Percentiles rank a stretch among this genome's conserved stretches.
phyloP scores from a whole-genome alignment of 2,329 filamentous ascomycete genomes.

The Alternaria sp. region DNA sequence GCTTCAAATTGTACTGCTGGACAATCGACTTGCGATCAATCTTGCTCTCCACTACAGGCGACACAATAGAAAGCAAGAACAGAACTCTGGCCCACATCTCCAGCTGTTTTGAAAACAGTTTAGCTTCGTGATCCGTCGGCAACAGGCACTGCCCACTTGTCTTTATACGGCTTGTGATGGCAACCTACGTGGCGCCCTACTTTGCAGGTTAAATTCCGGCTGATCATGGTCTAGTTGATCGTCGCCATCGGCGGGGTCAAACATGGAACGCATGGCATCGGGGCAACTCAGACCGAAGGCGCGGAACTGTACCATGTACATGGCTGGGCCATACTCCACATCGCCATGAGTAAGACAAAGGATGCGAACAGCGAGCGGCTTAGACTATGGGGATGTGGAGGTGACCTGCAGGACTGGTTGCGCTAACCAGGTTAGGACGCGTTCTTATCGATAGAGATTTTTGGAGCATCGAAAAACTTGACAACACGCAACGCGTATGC shows the following conservation, averaged over 20 bases:
- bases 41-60: slow-evolving; percentile 18
- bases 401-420: neutral
- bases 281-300: slow-evolving; percentile 25
- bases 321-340: neutral
- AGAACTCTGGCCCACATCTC: slow-evolving; percentile 10
- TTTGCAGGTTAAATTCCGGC: slow-evolving; percentile 37
- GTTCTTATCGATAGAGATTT: slow-evolving; percentile 39
- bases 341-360: neutral
- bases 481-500: slow-evolving; percentile 10
- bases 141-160: slow-evolving; percentile 6
- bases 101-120: slow-evolving; percentile 17
- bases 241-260: slow-evolving; percentile 30
- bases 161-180: slow-evolving; percentile 12
- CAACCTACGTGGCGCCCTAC: slow-evolving; percentile 15
- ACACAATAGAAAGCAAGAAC: slow-evolving; percentile 12
- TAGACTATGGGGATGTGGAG: slow-evolving; percentile 10
- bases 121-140: slow-evolving; percentile 5
- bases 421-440: slow-evolving; percentile 10
- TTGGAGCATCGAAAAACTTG: slow-evolving; percentile 29
- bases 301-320: neutral
- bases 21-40: slow-evolving; percentile 46
- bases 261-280: slow-evolving; percentile 20
- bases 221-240: slow-evolving; percentile 29
- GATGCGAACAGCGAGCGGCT: neutral
- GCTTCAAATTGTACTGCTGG: slow-evolving; percentile 57